phyloP scores from a whole-genome alignment of 805 yeast species.

The Candida adriatica region DNA sequence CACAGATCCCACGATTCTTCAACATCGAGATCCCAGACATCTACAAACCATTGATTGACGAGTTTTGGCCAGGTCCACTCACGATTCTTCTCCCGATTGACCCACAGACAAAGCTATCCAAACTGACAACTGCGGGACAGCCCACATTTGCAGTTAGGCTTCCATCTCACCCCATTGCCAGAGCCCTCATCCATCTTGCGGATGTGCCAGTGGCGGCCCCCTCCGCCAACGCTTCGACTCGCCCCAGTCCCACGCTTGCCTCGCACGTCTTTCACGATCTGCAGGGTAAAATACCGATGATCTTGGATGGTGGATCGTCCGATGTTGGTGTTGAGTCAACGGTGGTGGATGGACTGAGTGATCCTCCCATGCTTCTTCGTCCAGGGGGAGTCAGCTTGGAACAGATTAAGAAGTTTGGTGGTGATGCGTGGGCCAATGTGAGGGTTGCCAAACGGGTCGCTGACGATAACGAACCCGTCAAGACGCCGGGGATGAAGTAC shows the following conservation, averaged over 20 bases:
- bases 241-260: slow-evolving; percentile 91
- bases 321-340: slow-evolving; percentile 90
- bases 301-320: slow-evolving; percentile 88
- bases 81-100: slow-evolving; percentile 71
- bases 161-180: slow-evolving; percentile 81
- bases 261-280: slow-evolving; percentile 79
- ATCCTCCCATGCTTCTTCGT: slow-evolving; percentile 81
- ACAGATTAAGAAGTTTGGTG: slow-evolving; percentile 60
- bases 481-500: slow-evolving; percentile 98
- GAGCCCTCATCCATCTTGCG: slow-evolving; percentile 79
- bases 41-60: slow-evolving; percentile 55
- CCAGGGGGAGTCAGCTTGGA: slow-evolving; percentile 94
- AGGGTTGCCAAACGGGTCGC: slow-evolving; percentile 61
- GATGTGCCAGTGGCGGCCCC: slow-evolving; percentile 96
- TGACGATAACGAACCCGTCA: slow-evolving; percentile 58
- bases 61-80: slow-evolving; percentile 95
- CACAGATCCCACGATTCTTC: slow-evolving; percentile 60
- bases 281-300: slow-evolving; percentile 70
- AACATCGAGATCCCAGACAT: slow-evolving; percentile 54
- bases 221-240: slow-evolving; percentile 92
- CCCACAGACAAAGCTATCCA: slow-evolving; percentile 48
- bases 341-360: slow-evolving; percentile 81
- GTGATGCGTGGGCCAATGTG: slow-evolving; percentile 57
- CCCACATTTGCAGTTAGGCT: slow-evolving; percentile 87
- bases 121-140: slow-evolving; percentile 78